These are phyloP conservation scores for Cutaneotrichosporon cavernicola DNA, from an alignment of 1,284 basidiomycete genomes.

Conservation along the genomic window DNA sequence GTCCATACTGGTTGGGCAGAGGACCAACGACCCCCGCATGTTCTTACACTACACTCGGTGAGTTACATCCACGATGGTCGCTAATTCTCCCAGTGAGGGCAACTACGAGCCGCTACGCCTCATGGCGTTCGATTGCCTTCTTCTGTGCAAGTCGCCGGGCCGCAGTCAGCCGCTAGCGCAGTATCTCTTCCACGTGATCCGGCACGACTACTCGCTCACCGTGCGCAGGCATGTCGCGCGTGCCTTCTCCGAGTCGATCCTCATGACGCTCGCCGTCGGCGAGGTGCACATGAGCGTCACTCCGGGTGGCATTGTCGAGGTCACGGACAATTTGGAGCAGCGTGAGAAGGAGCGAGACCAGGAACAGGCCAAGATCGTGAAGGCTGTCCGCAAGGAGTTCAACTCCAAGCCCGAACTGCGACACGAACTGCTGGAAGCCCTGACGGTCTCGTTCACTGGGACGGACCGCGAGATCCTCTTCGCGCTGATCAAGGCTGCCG, in stretches of 20 bases:
- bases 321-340: constrained; percentile 28
- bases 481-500: constrained; percentile 87
- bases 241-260: constrained; percentile 80
- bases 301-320: constrained; percentile 38
- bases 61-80: constrained; percentile 30
- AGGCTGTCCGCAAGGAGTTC: constrained; percentile 80
- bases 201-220: constrained; percentile 75
- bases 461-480: constrained; percentile 85
- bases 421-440: constrained; percentile 53
- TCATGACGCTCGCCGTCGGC: constrained; percentile 81
- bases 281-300: constrained; percentile 63
- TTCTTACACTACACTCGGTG: constrained; percentile 89
- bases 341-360: constrained; percentile 31
- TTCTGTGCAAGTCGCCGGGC: constrained; percentile 70
- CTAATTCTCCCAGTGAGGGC: constrained; percentile 65
- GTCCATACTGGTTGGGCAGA: constrained; percentile 72
- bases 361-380: constrained; percentile 60
- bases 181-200: constrained; percentile 87
- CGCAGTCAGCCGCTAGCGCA: constrained; percentile 63
- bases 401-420: constrained; percentile 71
- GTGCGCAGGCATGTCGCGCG: constrained; percentile 84
- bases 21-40: constrained; percentile 73
- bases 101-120: constrained; percentile 89
- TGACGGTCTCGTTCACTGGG: constrained; percentile 50
- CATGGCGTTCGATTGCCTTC: constrained; percentile 88